Evolutionary conservation across 768 basidiomycete species (phyloP).

Genomic region (Porpolomopsis calyptriformis): DNA sequence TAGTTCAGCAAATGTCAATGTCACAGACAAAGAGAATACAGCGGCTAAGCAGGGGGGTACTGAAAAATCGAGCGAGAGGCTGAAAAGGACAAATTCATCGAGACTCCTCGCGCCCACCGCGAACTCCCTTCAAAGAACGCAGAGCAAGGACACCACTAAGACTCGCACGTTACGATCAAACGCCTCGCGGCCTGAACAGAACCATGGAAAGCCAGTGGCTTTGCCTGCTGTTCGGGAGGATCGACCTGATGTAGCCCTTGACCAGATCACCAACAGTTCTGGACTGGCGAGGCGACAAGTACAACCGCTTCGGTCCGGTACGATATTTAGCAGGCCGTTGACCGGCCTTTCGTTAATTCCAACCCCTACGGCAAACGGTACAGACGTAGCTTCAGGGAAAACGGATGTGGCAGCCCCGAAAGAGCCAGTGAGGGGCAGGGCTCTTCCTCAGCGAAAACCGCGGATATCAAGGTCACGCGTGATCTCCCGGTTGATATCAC

Average conservation of each 20-base stretch:
- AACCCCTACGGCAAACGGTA: constrained; percentile 22
- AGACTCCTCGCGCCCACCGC: constrained; percentile 66
- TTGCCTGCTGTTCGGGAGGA: constrained; percentile 11
- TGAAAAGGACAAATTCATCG: constrained; percentile 18
- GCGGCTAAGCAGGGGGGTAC: neutral
- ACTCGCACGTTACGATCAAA: neutral
- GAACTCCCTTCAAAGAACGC: neutral
- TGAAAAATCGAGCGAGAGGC: neutral
- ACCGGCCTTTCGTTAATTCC: constrained; percentile 28
- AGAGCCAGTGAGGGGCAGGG: constrained; percentile 17
- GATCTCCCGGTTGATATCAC: constrained; percentile 64
- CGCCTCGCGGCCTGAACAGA: neutral
- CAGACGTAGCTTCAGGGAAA: constrained; percentile 2
- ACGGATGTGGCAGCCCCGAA: neutral
- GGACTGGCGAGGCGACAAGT: constrained; percentile 2
- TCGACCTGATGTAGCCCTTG: constrained; percentile 14
- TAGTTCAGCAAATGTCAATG: neutral
- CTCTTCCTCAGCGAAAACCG: constrained; percentile 46
- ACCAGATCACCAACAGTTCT: constrained; percentile 28
- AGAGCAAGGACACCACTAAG: neutral
- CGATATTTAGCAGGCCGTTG: constrained; percentile 48
- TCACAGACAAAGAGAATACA: neutral
- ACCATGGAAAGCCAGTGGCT: constrained; percentile 1
- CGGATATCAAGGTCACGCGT: constrained; percentile 76
- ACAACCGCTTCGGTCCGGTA: constrained; percentile 20